Conservation (phyloP, 1,139 yeast genomes). For the Casaregolazyma suthepensis region DNA sequence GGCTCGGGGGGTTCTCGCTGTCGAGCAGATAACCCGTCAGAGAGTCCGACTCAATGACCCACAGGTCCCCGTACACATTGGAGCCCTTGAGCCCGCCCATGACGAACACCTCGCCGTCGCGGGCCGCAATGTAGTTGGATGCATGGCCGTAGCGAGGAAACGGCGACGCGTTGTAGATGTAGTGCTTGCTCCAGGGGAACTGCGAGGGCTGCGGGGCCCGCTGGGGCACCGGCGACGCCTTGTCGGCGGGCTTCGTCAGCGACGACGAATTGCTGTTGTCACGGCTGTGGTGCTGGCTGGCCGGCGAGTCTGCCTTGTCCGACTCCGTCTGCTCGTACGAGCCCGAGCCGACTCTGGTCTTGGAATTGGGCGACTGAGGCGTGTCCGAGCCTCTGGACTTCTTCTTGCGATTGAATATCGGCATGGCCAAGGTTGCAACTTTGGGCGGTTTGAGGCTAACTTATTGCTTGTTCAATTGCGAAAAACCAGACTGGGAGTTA, state of each 20-base stretch:
- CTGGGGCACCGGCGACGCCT: neutral
- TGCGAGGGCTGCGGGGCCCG: conserved; percentile 29
- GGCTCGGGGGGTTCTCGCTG: conserved; percentile 75
- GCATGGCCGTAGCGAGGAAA: conserved; percentile 95
- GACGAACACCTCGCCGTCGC: conserved; percentile 70
- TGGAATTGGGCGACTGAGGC: neutral
- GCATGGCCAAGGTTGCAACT: too few relatives aligned
- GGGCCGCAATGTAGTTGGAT: conserved; percentile 66
- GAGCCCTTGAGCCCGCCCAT: conserved; percentile 96
- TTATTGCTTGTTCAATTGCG: neutral
- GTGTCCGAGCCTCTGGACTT: conserved; percentile 1
- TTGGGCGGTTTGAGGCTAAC: neutral
- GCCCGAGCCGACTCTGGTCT: conserved; percentile 1
- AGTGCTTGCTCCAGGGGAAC: conserved; percentile 72
- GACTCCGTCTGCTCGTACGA: conserved; percentile 1
- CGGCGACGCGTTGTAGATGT: conserved; percentile 64
- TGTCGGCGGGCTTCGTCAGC: neutral
- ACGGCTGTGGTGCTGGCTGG: neutral
- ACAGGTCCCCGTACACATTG: conserved; percentile 89
- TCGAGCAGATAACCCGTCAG: conserved; percentile 60
- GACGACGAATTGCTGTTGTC: neutral
- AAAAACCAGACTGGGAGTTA: neutral
- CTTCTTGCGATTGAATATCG: conserved; percentile 7
- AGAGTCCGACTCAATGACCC: conserved; percentile 50
- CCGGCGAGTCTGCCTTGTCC: conserved; percentile 1